These are phyloP conservation scores for Tricholoma terreum DNA, from an alignment of 768 basidiomycete species.

Conservation along the genomic window DNA sequence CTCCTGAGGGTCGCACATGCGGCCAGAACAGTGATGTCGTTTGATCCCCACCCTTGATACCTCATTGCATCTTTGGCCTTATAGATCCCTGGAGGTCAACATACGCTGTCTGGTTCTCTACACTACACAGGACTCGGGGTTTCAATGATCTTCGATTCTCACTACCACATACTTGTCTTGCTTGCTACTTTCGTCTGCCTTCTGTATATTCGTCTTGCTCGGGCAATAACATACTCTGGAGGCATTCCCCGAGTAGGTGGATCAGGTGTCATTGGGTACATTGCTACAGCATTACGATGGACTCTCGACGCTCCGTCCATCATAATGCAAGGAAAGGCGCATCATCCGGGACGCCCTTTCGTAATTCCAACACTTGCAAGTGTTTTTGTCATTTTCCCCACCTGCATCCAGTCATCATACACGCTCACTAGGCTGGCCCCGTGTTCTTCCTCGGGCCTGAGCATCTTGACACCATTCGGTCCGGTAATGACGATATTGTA, in stretches of 20 bases:
- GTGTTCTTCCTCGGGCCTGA: conserved; percentile 32
- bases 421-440: conserved; percentile 27
- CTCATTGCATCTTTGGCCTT: too few relatives aligned
- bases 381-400: background rate
- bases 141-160: too few relatives aligned
- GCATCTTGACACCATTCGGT: conserved; percentile 28
- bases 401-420: background rate
- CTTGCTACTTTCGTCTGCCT: conserved; percentile 16
- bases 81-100: too few relatives aligned
- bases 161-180: conserved; percentile 1
- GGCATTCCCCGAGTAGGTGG: conserved; percentile 32
- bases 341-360: conserved; percentile 29
- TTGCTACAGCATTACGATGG: conserved; percentile 32
- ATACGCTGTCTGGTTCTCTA: too few relatives aligned
- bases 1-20: too few relatives aligned
- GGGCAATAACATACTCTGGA: conserved; percentile 27
- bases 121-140: too few relatives aligned
- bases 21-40: too few relatives aligned
- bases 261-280: conserved; percentile 32
- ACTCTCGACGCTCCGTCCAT: conserved; percentile 28
- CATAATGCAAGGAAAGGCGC: conserved; percentile 27
- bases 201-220: conserved; percentile 24
- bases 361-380: conserved; percentile 34
- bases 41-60: too few relatives aligned
- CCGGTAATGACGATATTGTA: conserved; percentile 33